These are phyloP conservation scores for Simplicillium sp. DNA, from an alignment of 2,329 filamentous ascomycete genomes.

Conservation along the genomic window DNA sequence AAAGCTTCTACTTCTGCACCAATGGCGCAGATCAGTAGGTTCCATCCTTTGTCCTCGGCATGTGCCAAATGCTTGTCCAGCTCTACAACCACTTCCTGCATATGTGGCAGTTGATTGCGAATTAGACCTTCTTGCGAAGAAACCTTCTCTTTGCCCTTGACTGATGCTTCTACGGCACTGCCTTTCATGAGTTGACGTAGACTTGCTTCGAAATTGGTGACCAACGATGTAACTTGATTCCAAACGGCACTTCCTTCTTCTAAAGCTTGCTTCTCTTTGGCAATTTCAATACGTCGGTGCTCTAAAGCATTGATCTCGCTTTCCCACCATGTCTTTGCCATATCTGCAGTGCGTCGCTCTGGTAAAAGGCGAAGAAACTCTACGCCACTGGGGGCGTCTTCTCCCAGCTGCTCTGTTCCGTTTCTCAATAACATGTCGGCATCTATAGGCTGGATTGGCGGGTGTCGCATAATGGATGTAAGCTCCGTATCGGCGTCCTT, in stretches of 20 bases:
- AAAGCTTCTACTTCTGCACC: constrained; percentile 66
- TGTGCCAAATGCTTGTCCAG: constrained; percentile 44
- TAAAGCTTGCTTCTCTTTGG: constrained; percentile 54
- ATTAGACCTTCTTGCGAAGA: constrained; percentile 27
- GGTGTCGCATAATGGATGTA: constrained; percentile 45
- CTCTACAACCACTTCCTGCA: constrained; percentile 44
- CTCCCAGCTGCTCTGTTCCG: constrained; percentile 11
- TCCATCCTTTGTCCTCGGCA: constrained; percentile 59
- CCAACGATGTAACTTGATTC: constrained; percentile 48
- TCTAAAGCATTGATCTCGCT: constrained; percentile 50
- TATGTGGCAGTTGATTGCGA: constrained; percentile 39
- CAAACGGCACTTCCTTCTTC: constrained; percentile 59
- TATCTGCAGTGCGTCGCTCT: constrained; percentile 56
- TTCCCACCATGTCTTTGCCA: constrained; percentile 65
- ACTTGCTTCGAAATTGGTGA: constrained; percentile 57
- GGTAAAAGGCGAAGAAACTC: constrained; percentile 53
- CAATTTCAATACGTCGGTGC: constrained; percentile 43
- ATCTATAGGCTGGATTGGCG: constrained; percentile 45
- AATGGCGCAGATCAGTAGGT: constrained; percentile 64
- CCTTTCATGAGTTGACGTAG: constrained; percentile 45
- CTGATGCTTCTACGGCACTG: constrained; percentile 4
- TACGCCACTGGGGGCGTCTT: constrained; percentile 22
- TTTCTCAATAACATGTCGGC: constrained; percentile 22
- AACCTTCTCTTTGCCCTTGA: constrained; percentile 20
- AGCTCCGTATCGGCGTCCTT: constrained; percentile 57